Conservation (phyloP, 306 rosid genomes). For the Quillaja saponaria region DNA sequence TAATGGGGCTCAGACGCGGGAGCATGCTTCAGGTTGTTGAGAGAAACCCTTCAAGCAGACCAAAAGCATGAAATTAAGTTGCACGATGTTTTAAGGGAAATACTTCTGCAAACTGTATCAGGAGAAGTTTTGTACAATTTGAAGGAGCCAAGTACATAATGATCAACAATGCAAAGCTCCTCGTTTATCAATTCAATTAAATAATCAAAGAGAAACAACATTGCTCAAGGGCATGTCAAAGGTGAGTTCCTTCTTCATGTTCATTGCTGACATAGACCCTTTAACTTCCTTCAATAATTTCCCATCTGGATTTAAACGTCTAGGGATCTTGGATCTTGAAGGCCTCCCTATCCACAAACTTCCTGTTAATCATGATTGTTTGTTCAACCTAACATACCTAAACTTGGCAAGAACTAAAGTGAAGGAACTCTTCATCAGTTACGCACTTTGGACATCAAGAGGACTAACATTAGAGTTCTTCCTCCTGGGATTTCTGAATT, state of each 20-base stretch:
- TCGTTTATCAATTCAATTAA: too few relatives aligned
- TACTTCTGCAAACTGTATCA: background rate
- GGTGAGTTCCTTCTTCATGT: too few relatives aligned
- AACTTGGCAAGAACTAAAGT: background rate
- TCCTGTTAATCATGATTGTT: background rate
- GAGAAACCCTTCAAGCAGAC: background rate
- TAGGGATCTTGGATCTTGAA: too few relatives aligned
- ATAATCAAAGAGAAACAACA: too few relatives aligned
- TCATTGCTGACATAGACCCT: too few relatives aligned
- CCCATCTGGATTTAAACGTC: too few relatives aligned
- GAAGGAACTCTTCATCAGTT: background rate
- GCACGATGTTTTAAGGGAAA: conserved; percentile 3
- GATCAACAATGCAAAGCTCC: too few relatives aligned
- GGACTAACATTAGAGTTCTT: background rate
- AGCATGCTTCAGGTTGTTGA: too few relatives aligned
- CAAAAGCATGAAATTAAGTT: background rate
- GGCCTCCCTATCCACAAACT: background rate
- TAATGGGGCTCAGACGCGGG: too few relatives aligned
- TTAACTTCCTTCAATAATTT: too few relatives aligned
- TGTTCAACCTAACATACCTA: background rate
- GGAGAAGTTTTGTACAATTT: background rate
- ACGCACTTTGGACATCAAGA: background rate
- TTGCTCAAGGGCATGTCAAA: too few relatives aligned
- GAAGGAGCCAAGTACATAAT: background rate
- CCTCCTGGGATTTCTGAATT: background rate